These are phyloP conservation scores for Austroboletus niveus DNA, from an alignment of 1,284 basidiomycete species.

Conservation along the genomic window DNA sequence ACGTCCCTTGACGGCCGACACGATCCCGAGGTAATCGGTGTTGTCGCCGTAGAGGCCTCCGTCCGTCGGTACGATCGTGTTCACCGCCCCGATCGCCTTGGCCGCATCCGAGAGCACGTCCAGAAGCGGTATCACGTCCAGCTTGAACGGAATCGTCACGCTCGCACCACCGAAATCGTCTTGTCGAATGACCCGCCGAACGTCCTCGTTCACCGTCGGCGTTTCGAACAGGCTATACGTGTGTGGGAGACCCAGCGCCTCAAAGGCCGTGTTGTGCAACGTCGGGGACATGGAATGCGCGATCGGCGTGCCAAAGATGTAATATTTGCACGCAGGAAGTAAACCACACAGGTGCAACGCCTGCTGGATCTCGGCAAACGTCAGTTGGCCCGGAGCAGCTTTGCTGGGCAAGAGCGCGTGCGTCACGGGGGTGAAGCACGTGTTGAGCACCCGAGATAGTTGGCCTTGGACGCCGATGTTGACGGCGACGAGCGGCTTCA, in stretches of 20 bases:
- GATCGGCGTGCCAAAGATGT: constrained; percentile 90
- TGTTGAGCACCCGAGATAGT: constrained; percentile 86
- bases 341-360: constrained; percentile 82
- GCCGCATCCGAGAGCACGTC: constrained; percentile 79
- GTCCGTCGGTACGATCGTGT: constrained; percentile 74
- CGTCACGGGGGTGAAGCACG: constrained; percentile 85
- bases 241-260: constrained; percentile 80
- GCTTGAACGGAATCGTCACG: constrained; percentile 93
- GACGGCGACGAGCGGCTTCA: constrained; percentile 88
- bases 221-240: constrained; percentile 81
- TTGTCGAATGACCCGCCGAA: constrained; percentile 62
- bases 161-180: constrained; percentile 91
- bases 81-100: constrained; percentile 85
- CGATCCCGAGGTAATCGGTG: constrained; percentile 91
- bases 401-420: constrained; percentile 81
- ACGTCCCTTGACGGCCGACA: constrained; percentile 50
- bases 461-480: constrained; percentile 93
- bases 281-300: constrained; percentile 88
- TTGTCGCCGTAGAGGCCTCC: constrained; percentile 80
- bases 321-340: constrained; percentile 71
- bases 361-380: constrained; percentile 82
- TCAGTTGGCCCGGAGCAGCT: constrained; percentile 92
- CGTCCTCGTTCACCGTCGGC: constrained; percentile 57
- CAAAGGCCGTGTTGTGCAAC: constrained; percentile 90
- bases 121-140: constrained; percentile 81